phyloP scores from a whole-genome alignment of 768 basidiomycete genomes.

The Kwoniella pini region DNA sequence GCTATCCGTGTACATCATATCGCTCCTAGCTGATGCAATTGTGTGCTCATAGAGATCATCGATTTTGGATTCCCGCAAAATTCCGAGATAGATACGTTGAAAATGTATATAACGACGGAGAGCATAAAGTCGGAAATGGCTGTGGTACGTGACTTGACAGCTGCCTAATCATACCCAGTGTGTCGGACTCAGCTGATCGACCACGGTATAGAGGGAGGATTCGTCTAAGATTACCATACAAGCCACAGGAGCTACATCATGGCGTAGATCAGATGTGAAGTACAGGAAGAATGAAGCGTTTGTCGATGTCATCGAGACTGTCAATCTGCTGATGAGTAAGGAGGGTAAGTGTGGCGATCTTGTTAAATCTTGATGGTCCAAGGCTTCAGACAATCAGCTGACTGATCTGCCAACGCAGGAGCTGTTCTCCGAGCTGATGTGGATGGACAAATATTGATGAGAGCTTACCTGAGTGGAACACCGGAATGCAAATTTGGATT shows the following conservation, averaged over 20 bases:
- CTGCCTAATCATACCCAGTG: neutral
- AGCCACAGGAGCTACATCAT: slow-evolving; percentile 94
- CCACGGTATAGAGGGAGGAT: slow-evolving; percentile 69
- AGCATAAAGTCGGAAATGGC: slow-evolving; percentile 85
- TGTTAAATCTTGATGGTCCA: too few relatives aligned
- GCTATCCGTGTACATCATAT: slow-evolving; percentile 30
- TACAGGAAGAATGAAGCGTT: slow-evolving; percentile 99
- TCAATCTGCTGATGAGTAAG: slow-evolving; percentile 95
- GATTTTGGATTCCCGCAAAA: slow-evolving; percentile 99
- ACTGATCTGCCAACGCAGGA: slow-evolving; percentile 59
- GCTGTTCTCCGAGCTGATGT: slow-evolving; percentile 92
- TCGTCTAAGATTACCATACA: slow-evolving; percentile 96
- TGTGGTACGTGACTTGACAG: slow-evolving; percentile 61
- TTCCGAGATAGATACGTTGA: slow-evolving; percentile 95
- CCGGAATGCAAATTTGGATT: slow-evolving; percentile 99
- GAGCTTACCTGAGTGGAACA: slow-evolving; percentile 92
- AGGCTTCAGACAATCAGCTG: neutral
- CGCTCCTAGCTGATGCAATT: neutral
- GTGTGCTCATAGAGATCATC: slow-evolving; percentile 72
- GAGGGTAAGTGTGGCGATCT: slow-evolving; percentile 65
- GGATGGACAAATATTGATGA: slow-evolving; percentile 96
- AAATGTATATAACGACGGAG: slow-evolving; percentile 97
- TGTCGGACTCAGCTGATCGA: neutral
- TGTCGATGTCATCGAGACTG: slow-evolving; percentile 97
- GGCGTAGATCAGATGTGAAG: slow-evolving; percentile 92